Conservation (phyloP, 192 early-diverging fungal genomes). For the Entrophospora sp. region DNA sequence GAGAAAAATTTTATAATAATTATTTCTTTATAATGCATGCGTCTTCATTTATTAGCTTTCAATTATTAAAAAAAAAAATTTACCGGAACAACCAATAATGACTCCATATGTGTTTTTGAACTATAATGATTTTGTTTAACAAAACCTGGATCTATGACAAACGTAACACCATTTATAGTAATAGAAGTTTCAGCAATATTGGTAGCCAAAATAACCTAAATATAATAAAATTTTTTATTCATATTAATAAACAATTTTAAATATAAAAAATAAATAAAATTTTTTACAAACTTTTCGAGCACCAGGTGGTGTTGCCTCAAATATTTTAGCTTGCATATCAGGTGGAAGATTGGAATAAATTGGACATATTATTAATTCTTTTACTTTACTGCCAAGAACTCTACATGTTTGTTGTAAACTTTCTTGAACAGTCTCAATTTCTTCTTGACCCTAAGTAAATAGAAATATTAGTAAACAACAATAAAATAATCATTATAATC, state of each 20-base stretch:
- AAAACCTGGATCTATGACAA: constrained; percentile 98
- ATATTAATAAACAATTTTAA: background rate
- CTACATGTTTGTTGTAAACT: constrained; percentile 62
- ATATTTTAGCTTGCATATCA: constrained; percentile 94
- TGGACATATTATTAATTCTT: constrained; percentile 87
- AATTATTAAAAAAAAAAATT: background rate
- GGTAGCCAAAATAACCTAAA: constrained; percentile 79
- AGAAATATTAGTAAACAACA: too few species aligned
- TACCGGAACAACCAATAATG: constrained; percentile 81
- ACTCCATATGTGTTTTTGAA: constrained; percentile 93
- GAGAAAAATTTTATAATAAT: background rate
- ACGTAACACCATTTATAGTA: constrained; percentile 93
- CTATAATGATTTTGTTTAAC: constrained; percentile 95
- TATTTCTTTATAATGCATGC: background rate
- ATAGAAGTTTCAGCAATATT: constrained; percentile 99
- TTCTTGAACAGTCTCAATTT: constrained; percentile 92
- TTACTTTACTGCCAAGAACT: constrained; percentile 78
- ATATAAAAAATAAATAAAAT: background rate
- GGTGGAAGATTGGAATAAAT: constrained; percentile 95
- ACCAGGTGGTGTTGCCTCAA: constrained; percentile 92
- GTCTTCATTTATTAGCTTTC: background rate
- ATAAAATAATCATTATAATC: too few species aligned
- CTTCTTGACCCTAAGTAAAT: constrained; percentile 73
- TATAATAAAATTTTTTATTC: background rate
- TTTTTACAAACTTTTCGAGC: constrained; percentile 61